Conservation (phyloP, 371 early-diverging fungal species). For the Saksenaea oblongispora region DNA sequence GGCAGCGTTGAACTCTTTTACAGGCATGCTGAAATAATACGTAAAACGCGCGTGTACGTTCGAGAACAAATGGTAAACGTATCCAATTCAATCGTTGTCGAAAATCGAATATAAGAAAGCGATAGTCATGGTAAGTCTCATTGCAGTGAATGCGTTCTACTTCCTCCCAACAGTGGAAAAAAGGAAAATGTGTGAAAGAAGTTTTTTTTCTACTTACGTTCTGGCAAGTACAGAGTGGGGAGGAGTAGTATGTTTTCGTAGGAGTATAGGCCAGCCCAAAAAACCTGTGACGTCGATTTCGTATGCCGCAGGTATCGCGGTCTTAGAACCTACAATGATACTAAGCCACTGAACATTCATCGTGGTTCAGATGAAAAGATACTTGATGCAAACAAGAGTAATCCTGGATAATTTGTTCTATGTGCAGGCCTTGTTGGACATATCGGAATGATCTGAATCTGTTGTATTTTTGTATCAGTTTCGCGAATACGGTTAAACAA, state of each 20-base stretch:
- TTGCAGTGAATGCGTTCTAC: not conserved
- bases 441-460: too few species aligned
- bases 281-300: not conserved
- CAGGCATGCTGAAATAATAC: constrained; percentile 32
- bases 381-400: too few species aligned
- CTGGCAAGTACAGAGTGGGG: not conserved
- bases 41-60: not conserved
- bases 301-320: too few species aligned
- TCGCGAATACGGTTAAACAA: too few species aligned
- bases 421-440: too few species aligned
- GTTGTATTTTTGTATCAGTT: too few species aligned
- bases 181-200: not conserved
- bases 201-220: not conserved
- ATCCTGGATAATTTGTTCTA: too few species aligned
- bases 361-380: too few species aligned
- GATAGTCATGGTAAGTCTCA: not conserved
- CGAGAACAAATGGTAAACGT: not conserved
- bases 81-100: not conserved
- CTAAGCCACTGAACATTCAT: too few species aligned
- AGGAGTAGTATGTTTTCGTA: not conserved
- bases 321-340: too few species aligned
- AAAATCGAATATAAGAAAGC: not conserved
- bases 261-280: not conserved
- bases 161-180: not conserved
- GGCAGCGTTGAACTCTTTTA: constrained; percentile 52